Base-by-base conservation (phyloP, 768 basidiomycete species). In the Lactarius quietus region DNA sequence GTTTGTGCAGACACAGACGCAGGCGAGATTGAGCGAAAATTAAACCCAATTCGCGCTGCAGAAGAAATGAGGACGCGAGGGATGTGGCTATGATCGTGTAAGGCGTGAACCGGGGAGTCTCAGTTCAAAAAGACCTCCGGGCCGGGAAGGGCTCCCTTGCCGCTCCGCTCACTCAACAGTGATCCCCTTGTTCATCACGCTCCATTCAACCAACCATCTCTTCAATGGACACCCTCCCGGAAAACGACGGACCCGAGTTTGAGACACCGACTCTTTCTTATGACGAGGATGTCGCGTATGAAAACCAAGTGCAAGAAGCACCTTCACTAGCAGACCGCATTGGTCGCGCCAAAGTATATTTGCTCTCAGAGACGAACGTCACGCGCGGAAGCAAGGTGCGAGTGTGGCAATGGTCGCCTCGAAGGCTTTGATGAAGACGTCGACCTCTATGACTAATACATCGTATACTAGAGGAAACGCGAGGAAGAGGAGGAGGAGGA, bases 351-450 rank as follows among this genome's bases (percentile, higher is more conserved):
- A 91, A 89, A 75, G 84, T 92, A n/a, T 93, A 93, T 76, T 75
- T 92, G 33, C 82, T 91, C 67, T 81, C 87, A 59, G 91, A 92
- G 70, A 78, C 87, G 39, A 77, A 82, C n/a, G 79, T 82, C 66
- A 76, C 80, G 68, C 84, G 81, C 66, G 79, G 76, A 70, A 84
- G 83, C 75, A 92, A 92, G 88, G 91, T 93, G 82, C 84, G 88
- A 81, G 59, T 77, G 76, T 77, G 74, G 75, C 74, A 73, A 71
- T 75, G 78, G 61, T 69, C 69, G 69, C 73, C 69, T 73, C 74
- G 77, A 77, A 55, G 66, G 67, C 70, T 74, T 79, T 86, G 77
- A 87, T 82, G 73, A 76, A 75, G 76, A 61, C 56, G 38, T 61
- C 59, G 48, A n/a, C 54, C 54, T 57, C 45, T 38, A 41, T 38